A percentile compares a stretch with the other conserved stretches of the same genome.
phyloP scores from a whole-genome alignment of 345 rosid genomes.

The Limnanthes douglasii region DNA sequence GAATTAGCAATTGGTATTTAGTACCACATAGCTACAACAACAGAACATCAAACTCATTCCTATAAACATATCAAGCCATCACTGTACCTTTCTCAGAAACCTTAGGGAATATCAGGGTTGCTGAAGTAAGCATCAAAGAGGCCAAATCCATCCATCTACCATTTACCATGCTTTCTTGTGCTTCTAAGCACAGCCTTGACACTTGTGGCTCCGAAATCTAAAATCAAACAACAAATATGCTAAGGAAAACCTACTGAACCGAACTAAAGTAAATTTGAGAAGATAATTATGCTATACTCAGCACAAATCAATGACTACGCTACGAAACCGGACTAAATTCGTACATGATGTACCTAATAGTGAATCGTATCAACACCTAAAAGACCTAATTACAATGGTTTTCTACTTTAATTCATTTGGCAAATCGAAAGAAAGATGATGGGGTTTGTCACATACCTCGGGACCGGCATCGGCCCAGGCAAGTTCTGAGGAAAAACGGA shows the following conservation, averaged over 20 bases:
- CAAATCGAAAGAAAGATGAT: too few relatives aligned
- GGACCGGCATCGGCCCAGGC: constrained; percentile 99
- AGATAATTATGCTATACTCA: too few relatives aligned
- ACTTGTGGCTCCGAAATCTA: constrained; percentile 77
- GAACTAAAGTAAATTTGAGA: background rate
- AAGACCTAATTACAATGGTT: background rate
- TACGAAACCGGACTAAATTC: background rate
- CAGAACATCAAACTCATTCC: background rate
- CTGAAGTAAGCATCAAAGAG: constrained; percentile 76
- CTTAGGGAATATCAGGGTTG: constrained; percentile 72
- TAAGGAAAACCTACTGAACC: background rate
- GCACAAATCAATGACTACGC: background rate
- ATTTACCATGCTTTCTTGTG: constrained; percentile 46
- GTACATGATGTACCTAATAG: constrained; percentile 2
- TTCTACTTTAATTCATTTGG: too few relatives aligned
- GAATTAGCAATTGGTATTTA: too few relatives aligned
- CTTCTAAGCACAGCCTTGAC: constrained; percentile 58
- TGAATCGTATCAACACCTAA: background rate
- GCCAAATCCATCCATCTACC: constrained; percentile 75
- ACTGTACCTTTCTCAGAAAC: constrained; percentile 79
- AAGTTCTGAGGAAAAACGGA: constrained; percentile 82
- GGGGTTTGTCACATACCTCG: too few relatives aligned
- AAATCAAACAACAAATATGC: constrained; percentile 3
- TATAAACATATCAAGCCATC: too few relatives aligned
- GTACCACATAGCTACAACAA: too few relatives aligned